Percentiles rank a stretch among this genome's conserved stretches.
Evolutionary conservation across 2,329 filamentous ascomycete species (phyloP).

Genomic region (Furcasterigmium furcatum): DNA sequence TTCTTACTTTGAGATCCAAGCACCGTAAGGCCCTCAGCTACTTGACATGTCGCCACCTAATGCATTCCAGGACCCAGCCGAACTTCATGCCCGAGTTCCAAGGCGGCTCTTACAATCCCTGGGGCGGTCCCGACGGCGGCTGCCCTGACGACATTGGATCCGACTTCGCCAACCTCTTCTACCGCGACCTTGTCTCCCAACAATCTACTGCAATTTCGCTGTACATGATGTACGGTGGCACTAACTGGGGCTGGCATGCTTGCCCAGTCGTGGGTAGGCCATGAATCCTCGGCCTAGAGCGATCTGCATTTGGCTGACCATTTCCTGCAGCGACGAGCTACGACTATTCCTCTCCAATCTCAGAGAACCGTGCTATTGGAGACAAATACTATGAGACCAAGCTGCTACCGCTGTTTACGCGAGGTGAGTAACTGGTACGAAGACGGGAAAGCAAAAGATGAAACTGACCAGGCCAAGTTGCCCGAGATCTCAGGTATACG

Average conservation of each 20-base stretch:
- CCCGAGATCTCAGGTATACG: slow-evolving; percentile 53
- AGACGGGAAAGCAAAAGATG: background rate
- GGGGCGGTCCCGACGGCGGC: slow-evolving; percentile 56
- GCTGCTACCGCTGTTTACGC: slow-evolving; percentile 56
- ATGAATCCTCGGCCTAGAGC: no score
- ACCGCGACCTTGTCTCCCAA: slow-evolving; percentile 59
- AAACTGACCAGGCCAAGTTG: slow-evolving; percentile 25
- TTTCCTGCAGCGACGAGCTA: slow-evolving; percentile 49
- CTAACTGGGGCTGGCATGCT: slow-evolving; percentile 59
- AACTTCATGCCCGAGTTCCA: slow-evolving; percentile 58
- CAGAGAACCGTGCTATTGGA: slow-evolving; percentile 53
- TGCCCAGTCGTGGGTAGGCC: slow-evolving; percentile 46
- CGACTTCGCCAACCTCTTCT: slow-evolving; percentile 62
- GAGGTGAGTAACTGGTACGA: slow-evolving; percentile 16
- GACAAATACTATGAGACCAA: slow-evolving; percentile 64
- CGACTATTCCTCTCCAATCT: slow-evolving; percentile 61
- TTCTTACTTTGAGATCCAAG: slow-evolving; percentile 25
- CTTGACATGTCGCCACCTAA: background rate
- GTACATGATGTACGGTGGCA: slow-evolving; percentile 65
- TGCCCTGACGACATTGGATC: slow-evolving; percentile 51
- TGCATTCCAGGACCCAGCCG: slow-evolving; percentile 32
- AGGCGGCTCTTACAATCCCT: slow-evolving; percentile 58
- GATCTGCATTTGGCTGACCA: no score
- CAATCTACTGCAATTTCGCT: slow-evolving; percentile 56
- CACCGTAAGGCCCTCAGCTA: no score